Percentiles rank a stretch among this genome's conserved stretches.
Evolutionary conservation across 768 basidiomycete species (phyloP).

Genomic region (Chlorophyllum brunneum): DNA sequence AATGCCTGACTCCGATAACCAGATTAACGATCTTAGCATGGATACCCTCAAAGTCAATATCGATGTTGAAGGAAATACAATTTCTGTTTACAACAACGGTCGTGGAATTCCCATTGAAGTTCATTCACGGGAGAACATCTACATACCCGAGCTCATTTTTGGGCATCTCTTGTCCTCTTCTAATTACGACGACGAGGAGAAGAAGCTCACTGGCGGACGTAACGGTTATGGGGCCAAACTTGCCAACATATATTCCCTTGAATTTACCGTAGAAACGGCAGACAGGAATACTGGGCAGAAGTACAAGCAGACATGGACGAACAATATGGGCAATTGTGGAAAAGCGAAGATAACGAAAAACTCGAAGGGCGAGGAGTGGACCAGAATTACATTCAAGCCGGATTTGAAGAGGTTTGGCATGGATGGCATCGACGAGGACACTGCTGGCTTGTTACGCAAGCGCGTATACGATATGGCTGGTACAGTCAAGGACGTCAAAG

Average conservation of each 20-base stretch:
- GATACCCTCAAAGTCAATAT: slow-evolving; percentile 87
- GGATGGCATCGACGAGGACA: slow-evolving; percentile 88
- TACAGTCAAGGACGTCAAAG: slow-evolving; percentile 90
- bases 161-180: slow-evolving; percentile 92
- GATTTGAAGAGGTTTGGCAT: slow-evolving; percentile 92
- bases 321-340: slow-evolving; percentile 89
- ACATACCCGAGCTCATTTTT: slow-evolving; percentile 96
- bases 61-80: slow-evolving; percentile 76
- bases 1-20: background rate
- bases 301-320: slow-evolving; percentile 91
- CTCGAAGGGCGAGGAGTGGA: slow-evolving; percentile 83
- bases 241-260: slow-evolving; percentile 95
- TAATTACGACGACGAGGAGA: slow-evolving; percentile 98
- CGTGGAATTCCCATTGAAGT: slow-evolving; percentile 96
- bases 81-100: slow-evolving; percentile 95
- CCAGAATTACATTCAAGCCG: slow-evolving; percentile 88
- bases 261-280: slow-evolving; percentile 95
- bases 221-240: slow-evolving; percentile 99
- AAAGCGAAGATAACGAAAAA: slow-evolving; percentile 94
- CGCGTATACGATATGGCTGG: slow-evolving; percentile 98
- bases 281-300: slow-evolving; percentile 83
- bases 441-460: slow-evolving; percentile 81
- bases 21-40: slow-evolving; percentile 95
- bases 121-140: slow-evolving; percentile 88
- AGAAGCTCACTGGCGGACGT: slow-evolving; percentile 96